These are phyloP conservation scores for Cercospora sesami DNA, from an alignment of 2,329 filamentous ascomycete species.

Conservation along the genomic window DNA sequence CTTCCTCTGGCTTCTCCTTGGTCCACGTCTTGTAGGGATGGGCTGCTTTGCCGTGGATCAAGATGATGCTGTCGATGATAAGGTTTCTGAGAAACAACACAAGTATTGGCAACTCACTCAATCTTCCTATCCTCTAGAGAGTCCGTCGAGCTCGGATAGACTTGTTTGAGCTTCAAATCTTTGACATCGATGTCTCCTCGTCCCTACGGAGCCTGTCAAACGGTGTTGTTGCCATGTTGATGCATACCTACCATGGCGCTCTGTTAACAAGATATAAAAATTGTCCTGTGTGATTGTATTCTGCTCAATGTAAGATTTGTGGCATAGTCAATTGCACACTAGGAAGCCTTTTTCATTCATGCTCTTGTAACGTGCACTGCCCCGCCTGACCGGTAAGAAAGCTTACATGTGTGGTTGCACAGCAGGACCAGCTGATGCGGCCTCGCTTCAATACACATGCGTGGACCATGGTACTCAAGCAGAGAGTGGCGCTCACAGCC, in stretches of 20 bases:
- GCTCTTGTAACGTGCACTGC: no score
- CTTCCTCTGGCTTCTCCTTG: neutral
- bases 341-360: no score
- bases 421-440: neutral
- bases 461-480: no score
- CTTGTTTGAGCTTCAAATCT: neutral
- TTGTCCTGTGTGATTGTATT: no score
- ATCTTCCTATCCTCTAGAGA: neutral
- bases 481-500: no score
- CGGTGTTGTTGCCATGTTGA: neutral
- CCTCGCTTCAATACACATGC: no score
- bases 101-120: neutral
- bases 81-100: neutral
- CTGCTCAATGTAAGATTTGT: no score
- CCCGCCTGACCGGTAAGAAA: neutral
- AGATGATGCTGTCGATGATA: neutral
- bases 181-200: neutral
- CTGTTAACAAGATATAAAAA: no score
- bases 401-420: neutral
- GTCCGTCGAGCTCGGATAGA: neutral
- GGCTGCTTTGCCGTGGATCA: neutral
- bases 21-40: neutral
- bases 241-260: neutral
- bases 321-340: no score
- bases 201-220: neutral